Evolutionary conservation across 2,329 filamentous ascomycete genomes (phyloP).

Genomic region (Penicillium sclerotigenum): DNA sequence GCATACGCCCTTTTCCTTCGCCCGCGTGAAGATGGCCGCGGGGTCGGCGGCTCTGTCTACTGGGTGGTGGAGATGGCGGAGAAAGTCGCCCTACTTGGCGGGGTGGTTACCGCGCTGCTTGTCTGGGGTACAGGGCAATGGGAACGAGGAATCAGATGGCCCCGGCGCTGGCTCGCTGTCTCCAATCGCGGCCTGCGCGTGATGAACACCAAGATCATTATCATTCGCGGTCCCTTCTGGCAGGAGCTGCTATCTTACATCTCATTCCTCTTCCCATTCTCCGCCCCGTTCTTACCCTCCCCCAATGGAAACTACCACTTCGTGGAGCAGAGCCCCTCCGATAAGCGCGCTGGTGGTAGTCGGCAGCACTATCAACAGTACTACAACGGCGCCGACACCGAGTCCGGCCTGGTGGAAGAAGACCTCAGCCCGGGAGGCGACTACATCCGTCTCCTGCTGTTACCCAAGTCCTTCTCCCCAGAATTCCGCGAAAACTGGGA

Average conservation of each 20-base stretch:
- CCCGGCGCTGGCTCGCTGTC: conserved; percentile 81
- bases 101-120: conserved; percentile 78
- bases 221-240: conserved; percentile 80
- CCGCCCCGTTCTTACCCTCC: conserved; percentile 60
- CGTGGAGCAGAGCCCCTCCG: conserved; percentile 59
- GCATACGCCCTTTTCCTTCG: conserved; percentile 87
- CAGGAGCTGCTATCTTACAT: conserved; percentile 70
- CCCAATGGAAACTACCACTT: conserved; percentile 70
- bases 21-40: conserved; percentile 91
- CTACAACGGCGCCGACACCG: conserved; percentile 59
- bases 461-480: conserved; percentile 92
- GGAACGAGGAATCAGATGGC: conserved; percentile 93
- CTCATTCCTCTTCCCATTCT: conserved; percentile 75
- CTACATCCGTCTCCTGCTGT: conserved; percentile 81
- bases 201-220: conserved; percentile 95
- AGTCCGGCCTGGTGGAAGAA: conserved; percentile 69
- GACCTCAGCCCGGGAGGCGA: conserved; percentile 88
- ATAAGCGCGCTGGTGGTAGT: conserved; percentile 38
- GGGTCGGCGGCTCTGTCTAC: conserved; percentile 89
- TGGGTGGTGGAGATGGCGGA: conserved; percentile 90
- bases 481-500: conserved; percentile 98
- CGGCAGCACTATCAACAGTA: conserved; percentile 36
- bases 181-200: conserved; percentile 84
- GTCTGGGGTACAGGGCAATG: conserved; percentile 96
- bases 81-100: conserved; percentile 87